Evolutionary conservation across 768 basidiomycete species (phyloP), one percentile per base, ranked within the genome.

Genomic region (Ramaria sp.): DNA sequence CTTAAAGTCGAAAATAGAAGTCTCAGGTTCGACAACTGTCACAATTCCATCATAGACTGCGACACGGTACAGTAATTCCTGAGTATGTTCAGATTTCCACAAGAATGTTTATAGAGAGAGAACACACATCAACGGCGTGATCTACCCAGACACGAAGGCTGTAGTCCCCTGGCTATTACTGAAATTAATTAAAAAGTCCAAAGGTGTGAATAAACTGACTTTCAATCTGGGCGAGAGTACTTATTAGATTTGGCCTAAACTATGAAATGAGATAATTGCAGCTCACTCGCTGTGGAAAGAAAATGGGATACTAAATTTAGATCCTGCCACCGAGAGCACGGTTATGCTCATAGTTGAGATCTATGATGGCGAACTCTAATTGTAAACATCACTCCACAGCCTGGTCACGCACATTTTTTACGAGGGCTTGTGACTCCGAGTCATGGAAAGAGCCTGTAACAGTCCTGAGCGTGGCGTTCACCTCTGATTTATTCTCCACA

Each of bases 271-370:
- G 10, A 59, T 51, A 60, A 42, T 38, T 27, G 15, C 30, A 3
- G 75, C 88, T 69, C 62, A 91, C 90, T 92, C 87, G 78, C 86
- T 90, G 70, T 86, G 72, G 69, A 92, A 91, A 10, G 72, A 59
- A 62, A 82, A 92, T 7, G 88, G 86, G 54, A 92, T 64, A 59
- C 80, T 77, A 50, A 88, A 63, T 63, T 83, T 83, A 11, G 77
- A 69, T 27, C 78, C 77, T 57, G 81, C 74, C 11, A 80, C 52
- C 37, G 91, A 70, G 22, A 73, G 71, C 41, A 82, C 57, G 11
- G 72, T 73, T 62, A 80, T 86, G 48, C 77, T 70, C 61, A 78
- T 60, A 3, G 77, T 70, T 20, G 83, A 84, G 50, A 79, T 77
- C 90, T 91, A 63, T 20, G 54, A 33, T 39, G 34, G 37, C 12